Percentiles rank a stretch among this genome's conserved stretches.
Evolutionary conservation across 1,284 basidiomycete genomes (phyloP).

Genomic region (Bondarzewia mesenterica): DNA sequence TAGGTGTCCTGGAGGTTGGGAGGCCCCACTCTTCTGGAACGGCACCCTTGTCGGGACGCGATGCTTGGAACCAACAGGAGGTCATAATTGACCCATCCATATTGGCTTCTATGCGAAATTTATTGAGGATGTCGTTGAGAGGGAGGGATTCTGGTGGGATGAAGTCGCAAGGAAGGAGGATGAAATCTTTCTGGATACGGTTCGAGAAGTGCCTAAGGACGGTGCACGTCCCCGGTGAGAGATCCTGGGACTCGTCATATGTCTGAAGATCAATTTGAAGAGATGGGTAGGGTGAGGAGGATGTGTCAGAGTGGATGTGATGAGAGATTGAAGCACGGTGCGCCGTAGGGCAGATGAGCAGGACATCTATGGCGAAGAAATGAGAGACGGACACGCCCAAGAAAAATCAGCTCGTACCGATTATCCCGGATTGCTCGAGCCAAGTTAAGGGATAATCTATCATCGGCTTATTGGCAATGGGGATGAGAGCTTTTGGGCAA

Average conservation of each 20-base stretch:
- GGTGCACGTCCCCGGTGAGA: constrained; percentile 58
- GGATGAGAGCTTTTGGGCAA: constrained; percentile 79
- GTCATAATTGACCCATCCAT: constrained; percentile 68
- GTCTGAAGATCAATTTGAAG: constrained; percentile 68
- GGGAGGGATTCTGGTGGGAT: constrained; percentile 69
- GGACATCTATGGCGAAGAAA: constrained; percentile 51
- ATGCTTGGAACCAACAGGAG: constrained; percentile 65
- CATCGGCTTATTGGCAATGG: constrained; percentile 83
- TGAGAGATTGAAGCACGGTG: constrained; percentile 73
- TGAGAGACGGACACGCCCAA: constrained; percentile 6
- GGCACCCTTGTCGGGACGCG: constrained; percentile 44
- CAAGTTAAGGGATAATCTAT: constrained; percentile 80
- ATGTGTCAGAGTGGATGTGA: constrained; percentile 65
- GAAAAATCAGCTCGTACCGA: constrained; percentile 42
- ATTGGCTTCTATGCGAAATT: constrained; percentile 65
- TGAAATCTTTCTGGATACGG: constrained; percentile 75
- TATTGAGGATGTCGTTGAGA: constrained; percentile 68
- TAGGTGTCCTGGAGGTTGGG: constrained; percentile 33
- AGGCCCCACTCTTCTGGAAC: constrained; percentile 61
- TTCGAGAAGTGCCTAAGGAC: constrained; percentile 62
- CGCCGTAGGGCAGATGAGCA: constrained; percentile 74
- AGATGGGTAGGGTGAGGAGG: constrained; percentile 47
- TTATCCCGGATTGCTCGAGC: constrained; percentile 82
- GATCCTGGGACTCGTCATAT: constrained; percentile 63
- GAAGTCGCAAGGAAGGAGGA: constrained; percentile 89